Percentiles rank a stretch among this genome's conserved stretches.
Conservation (phyloP, 345 rosid genomes). For the Eucalyptus cloeziana region DNA sequence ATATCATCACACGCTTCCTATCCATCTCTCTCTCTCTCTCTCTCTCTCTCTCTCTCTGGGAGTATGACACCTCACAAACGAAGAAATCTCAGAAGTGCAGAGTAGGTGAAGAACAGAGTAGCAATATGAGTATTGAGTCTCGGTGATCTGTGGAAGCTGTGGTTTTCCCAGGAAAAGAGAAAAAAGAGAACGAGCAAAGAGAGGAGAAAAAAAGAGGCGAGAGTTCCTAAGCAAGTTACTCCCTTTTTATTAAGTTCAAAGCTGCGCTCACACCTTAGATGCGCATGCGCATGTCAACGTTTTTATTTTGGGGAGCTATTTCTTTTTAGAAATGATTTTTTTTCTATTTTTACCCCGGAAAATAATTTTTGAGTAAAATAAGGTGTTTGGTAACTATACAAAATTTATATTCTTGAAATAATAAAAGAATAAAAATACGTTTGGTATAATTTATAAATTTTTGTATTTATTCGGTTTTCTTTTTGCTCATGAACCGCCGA, state of each 20-base stretch:
- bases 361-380: no score
- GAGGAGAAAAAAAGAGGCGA: background rate
- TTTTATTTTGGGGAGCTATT: no score
- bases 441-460: no score
- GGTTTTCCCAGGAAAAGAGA: background rate
- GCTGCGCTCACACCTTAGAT: background rate
- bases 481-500: no score
- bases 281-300: no score
- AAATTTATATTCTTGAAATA: no score
- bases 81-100: background rate
- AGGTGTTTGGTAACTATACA: no score
- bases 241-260: background rate
- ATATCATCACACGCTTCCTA: conserved; percentile 41
- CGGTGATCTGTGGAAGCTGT: background rate
- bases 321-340: no score
- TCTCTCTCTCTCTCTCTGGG: no score
- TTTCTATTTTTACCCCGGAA: no score
- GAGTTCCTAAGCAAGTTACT: background rate
- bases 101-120: background rate
- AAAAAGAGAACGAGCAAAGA: background rate
- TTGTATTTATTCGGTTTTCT: no score
- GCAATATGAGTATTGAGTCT: background rate
- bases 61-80: background rate
- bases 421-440: no score
- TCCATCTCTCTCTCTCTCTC: conserved; percentile 22